phyloP scores from a whole-genome alignment of 805 yeast species.

The Candida yuanshanica region DNA sequence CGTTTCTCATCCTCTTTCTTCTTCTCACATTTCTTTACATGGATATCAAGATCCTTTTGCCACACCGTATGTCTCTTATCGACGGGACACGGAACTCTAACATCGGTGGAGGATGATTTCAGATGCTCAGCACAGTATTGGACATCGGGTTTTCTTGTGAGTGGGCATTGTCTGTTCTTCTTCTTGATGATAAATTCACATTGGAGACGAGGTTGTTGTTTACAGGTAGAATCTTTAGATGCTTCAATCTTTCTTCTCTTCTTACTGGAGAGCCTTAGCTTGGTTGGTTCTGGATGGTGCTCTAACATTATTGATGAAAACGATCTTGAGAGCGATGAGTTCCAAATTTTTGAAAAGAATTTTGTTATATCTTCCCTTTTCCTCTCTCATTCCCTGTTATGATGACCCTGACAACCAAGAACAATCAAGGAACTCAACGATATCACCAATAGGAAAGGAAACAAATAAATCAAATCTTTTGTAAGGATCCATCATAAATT shows the following conservation, averaged over 20 bases:
- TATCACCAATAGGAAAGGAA: too few species aligned
- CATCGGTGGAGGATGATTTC: slow-evolving; percentile 20
- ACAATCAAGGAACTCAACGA: too few species aligned
- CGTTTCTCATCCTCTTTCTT: slow-evolving; percentile 28
- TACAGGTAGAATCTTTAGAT: slow-evolving; percentile 6
- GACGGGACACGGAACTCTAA: slow-evolving; percentile 67
- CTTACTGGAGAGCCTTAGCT: slow-evolving; percentile 9
- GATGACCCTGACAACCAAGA: too few species aligned
- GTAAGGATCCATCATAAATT: too few species aligned
- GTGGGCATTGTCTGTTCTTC: slow-evolving; percentile 53
- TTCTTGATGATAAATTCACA: slow-evolving; percentile 45
- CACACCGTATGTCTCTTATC: slow-evolving; percentile 74
- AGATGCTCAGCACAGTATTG: slow-evolving; percentile 62
- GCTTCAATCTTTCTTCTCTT: slow-evolving; percentile 9
- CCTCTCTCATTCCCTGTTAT: too few species aligned
- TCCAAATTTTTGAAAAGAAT: too few species aligned
- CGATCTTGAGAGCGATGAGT: too few species aligned
- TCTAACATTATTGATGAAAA: too few species aligned
- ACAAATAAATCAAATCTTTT: too few species aligned
- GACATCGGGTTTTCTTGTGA: slow-evolving; percentile 47
- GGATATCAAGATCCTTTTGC: slow-evolving; percentile 49
- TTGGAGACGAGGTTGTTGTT: slow-evolving; percentile 20
- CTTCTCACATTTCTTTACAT: slow-evolving; percentile 53
- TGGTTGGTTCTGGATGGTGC: too few species aligned
- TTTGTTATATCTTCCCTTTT: too few species aligned